Conservation (phyloP, 768 basidiomycete species). For the Boletus vermiculosoides region DNA sequence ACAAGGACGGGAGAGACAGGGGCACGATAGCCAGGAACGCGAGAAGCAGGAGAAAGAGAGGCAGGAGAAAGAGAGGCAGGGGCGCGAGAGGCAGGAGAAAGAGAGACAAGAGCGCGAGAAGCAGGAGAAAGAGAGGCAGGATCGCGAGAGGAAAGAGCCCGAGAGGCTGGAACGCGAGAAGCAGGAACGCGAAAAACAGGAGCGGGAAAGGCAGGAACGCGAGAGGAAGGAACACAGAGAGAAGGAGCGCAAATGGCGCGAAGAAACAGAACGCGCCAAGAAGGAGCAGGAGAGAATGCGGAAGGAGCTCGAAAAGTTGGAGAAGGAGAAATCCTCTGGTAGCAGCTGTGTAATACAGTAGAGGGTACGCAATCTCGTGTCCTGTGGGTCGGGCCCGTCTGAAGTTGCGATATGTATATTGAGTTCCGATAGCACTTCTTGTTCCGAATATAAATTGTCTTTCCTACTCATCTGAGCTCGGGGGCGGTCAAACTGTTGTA, state of each 20-base stretch:
- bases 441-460: no score
- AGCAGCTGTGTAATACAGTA: conserved; percentile 12
- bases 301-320: background rate
- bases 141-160: no score
- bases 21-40: background rate
- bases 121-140: background rate
- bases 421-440: no score
- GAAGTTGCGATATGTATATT: background rate
- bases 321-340: conserved; percentile 7
- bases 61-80: background rate
- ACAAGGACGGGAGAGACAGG: background rate
- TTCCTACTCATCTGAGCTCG: no score
- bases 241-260: background rate
- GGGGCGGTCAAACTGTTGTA: no score
- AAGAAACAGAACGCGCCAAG: background rate
- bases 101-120: background rate
- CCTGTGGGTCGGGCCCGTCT: background rate
- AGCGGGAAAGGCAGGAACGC: background rate
- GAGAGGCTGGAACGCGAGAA: background rate
- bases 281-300: background rate
- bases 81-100: background rate
- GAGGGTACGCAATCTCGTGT: background rate
- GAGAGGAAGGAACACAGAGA: background rate
- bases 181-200: background rate
- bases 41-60: background rate